These are phyloP conservation scores for Penicillium coffeae DNA, from an alignment of 495 filamentous ascomycete species.

Conservation along the genomic window DNA sequence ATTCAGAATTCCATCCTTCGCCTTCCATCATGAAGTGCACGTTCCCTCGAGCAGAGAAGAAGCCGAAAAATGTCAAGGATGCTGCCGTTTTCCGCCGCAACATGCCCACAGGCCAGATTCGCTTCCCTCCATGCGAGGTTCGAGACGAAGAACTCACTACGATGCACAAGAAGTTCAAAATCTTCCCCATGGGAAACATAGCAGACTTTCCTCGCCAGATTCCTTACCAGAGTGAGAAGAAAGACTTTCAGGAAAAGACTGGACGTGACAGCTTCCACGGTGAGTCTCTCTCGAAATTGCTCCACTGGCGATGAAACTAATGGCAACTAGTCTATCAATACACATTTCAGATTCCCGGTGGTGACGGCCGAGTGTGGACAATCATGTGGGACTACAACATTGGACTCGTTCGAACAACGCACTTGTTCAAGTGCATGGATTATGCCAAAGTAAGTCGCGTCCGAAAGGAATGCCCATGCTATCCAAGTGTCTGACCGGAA, in stretches of 20 bases:
- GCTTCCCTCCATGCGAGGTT: constrained; percentile 64
- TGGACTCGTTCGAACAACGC: constrained; percentile 90
- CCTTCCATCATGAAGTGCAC: not conserved
- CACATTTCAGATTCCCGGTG: constrained; percentile 68
- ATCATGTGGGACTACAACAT: constrained; percentile 98
- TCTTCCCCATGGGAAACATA: constrained; percentile 69
- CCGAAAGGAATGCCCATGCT: no score
- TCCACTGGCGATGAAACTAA: not conserved
- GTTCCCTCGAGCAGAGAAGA: constrained; percentile 28
- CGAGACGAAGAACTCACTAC: constrained; percentile 51
- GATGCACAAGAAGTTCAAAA: constrained; percentile 56
- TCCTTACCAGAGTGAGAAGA: constrained; percentile 92
- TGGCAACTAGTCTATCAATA: constrained; percentile 75
- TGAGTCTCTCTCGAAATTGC: constrained; percentile 29
- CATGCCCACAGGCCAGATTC: constrained; percentile 57
- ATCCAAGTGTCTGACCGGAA: no score
- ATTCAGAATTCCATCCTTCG: no score
- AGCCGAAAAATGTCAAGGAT: constrained; percentile 55
- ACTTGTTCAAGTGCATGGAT: constrained; percentile 86
- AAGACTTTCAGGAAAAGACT: constrained; percentile 77
- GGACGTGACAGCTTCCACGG: constrained; percentile 86
- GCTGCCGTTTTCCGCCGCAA: constrained; percentile 54
- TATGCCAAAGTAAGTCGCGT: constrained; percentile 84
- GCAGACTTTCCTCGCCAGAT: constrained; percentile 68
- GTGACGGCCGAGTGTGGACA: constrained; percentile 62